phyloP scores from a whole-genome alignment of 345 rosid species.

The Linum lewisii region DNA sequence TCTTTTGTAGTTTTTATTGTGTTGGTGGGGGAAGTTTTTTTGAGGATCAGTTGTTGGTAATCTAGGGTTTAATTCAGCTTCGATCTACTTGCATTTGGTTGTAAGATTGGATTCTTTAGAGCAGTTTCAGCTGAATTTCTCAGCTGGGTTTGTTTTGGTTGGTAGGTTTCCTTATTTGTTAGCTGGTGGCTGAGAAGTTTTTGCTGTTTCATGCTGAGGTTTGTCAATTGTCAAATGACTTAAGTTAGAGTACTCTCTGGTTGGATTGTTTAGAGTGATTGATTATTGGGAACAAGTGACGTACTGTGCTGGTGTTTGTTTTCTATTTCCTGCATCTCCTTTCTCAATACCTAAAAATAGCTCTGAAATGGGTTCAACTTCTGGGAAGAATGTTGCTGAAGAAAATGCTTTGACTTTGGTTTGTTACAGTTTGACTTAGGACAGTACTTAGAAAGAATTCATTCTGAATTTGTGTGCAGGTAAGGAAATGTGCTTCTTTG shows the following conservation, averaged over 20 bases:
- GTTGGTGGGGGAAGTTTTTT: neutral
- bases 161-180: slow-evolving; percentile 6
- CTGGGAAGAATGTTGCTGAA: slow-evolving; percentile 4
- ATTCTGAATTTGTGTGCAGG: slow-evolving; percentile 36
- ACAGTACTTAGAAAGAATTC: slow-evolving; percentile 8
- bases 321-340: no score
- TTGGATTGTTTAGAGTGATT: no score
- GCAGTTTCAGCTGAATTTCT: slow-evolving; percentile 16
- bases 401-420: slow-evolving; percentile 16
- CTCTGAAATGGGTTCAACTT: slow-evolving; percentile 6
- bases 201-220: slow-evolving; percentile 19
- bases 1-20: slow-evolving; percentile 7
- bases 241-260: no score
- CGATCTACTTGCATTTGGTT: slow-evolving; percentile 32
- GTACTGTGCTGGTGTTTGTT: no score
- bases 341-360: no score
- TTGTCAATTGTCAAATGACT: slow-evolving; percentile 3
- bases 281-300: no score
- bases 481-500: slow-evolving; percentile 25
- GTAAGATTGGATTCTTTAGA: slow-evolving; percentile 12
- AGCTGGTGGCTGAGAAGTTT: slow-evolving; percentile 18
- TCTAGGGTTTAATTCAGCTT: slow-evolving; percentile 11
- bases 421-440: slow-evolving; percentile 11
- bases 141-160: neutral
- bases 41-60: slow-evolving; percentile 10